phyloP scores from a whole-genome alignment of 1,284 basidiomycete genomes.

The Sanghuangporus sanghuang region DNA sequence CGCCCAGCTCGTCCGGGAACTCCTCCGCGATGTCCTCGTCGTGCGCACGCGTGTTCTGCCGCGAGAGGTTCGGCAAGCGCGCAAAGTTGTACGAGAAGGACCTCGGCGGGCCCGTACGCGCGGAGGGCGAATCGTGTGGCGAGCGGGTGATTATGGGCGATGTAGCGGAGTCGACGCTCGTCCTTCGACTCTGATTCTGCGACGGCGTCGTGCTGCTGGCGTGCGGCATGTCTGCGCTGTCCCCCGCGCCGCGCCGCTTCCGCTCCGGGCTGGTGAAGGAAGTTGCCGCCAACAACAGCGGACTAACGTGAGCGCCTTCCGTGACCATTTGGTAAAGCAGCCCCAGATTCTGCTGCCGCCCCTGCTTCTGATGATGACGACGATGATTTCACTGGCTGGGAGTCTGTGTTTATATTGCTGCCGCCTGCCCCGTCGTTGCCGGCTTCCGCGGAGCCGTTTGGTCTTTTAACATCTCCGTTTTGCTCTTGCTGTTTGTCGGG shows the following conservation, averaged over 20 bases:
- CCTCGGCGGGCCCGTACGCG: conserved; percentile 67
- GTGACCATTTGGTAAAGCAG: background rate
- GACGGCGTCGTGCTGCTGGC: background rate
- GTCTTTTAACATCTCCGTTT: background rate
- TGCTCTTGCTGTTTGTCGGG: background rate
- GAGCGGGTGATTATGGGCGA: conserved; percentile 2
- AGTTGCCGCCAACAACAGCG: background rate
- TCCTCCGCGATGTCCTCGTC: background rate
- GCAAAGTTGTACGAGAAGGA: conserved; percentile 61
- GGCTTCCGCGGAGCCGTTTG: background rate
- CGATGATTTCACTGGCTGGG: background rate
- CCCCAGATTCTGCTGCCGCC: background rate
- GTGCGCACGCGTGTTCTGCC: conserved; percentile 23
- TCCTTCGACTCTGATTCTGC: background rate
- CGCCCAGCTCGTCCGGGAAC: background rate
- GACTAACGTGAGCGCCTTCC: background rate
- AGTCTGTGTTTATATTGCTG: background rate
- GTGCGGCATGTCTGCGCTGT: background rate
- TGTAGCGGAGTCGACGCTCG: background rate
- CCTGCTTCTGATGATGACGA: background rate
- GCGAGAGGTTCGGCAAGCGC: conserved; percentile 34
- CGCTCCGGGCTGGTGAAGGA: background rate
- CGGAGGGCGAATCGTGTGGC: conserved; percentile 49
- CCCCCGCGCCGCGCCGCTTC: background rate
- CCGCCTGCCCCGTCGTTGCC: background rate